Percentiles rank a stretch among this genome's conserved stretches.
phyloP scores from a whole-genome alignment of 2,329 filamentous ascomycete species.

The Juglanconis sp. region DNA sequence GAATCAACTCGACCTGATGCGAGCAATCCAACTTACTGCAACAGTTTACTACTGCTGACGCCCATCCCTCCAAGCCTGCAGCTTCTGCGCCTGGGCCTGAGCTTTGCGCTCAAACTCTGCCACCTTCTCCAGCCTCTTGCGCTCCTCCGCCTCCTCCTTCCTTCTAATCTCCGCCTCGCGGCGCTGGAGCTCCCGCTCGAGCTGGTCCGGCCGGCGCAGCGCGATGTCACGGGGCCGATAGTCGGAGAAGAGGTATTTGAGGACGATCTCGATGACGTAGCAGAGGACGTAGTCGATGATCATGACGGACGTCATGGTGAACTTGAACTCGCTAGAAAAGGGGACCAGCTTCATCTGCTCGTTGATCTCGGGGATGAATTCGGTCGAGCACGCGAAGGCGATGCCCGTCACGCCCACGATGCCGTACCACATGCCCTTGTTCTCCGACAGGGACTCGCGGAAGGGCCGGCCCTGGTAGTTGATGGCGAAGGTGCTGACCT shows the following conservation, averaged over 20 bases:
- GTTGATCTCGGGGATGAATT: slow-evolving; percentile 94
- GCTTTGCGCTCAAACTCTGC: slow-evolving; percentile 59
- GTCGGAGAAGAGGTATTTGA: slow-evolving; percentile 87
- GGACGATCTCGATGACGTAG: slow-evolving; percentile 78
- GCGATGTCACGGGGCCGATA: slow-evolving; percentile 94
- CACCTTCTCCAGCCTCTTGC: slow-evolving; percentile 51
- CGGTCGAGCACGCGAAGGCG: slow-evolving; percentile 90
- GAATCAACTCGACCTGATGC: background rate
- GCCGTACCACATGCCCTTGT: slow-evolving; percentile 97
- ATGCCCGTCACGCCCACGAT: slow-evolving; percentile 86
- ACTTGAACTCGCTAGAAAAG: slow-evolving; percentile 85
- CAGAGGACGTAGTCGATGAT: slow-evolving; percentile 81
- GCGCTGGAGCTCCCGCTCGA: slow-evolving; percentile 69
- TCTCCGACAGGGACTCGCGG: slow-evolving; percentile 92
- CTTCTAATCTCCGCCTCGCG: slow-evolving; percentile 55
- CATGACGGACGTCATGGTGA: slow-evolving; percentile 81
- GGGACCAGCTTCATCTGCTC: slow-evolving; percentile 88
- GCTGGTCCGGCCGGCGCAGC: slow-evolving; percentile 78
- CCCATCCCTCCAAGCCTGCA: slow-evolving; percentile 45
- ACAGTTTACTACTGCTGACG: slow-evolving; percentile 20
- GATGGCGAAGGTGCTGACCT: slow-evolving; percentile 98
- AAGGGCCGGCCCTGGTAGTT: slow-evolving; percentile 99
- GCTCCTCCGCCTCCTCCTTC: slow-evolving; percentile 47
- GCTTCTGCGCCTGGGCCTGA: slow-evolving; percentile 45
- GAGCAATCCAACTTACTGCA: background rate